Evolutionary conservation across 1,284 basidiomycete species (phyloP).

Genomic region (Ustilago lituana): DNA sequence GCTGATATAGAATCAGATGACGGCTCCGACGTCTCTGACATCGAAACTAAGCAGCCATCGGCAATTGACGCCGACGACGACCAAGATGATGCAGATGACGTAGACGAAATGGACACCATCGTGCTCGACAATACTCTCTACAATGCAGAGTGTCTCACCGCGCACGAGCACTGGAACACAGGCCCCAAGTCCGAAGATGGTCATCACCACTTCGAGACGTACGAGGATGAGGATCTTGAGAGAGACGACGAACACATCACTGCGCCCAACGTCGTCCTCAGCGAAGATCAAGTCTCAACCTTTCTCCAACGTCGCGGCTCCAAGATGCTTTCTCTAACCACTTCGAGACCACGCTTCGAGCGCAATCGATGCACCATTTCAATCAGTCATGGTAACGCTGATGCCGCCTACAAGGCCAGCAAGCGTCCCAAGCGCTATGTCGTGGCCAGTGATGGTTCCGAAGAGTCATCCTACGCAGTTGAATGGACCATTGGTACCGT

Average conservation of each 20-base stretch:
- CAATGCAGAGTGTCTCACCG: slow-evolving; percentile 58
- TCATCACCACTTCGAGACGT: slow-evolving; percentile 40
- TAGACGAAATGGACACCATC: slow-evolving; percentile 45
- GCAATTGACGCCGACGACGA: slow-evolving; percentile 10
- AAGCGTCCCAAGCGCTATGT: slow-evolving; percentile 80
- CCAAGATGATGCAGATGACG: slow-evolving; percentile 33
- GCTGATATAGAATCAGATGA: slow-evolving; percentile 40
- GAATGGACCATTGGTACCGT: slow-evolving; percentile 87
- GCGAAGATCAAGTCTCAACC: slow-evolving; percentile 36
- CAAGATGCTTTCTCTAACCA: slow-evolving; percentile 39
- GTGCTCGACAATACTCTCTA: slow-evolving; percentile 60
- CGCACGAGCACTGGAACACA: slow-evolving; percentile 51
- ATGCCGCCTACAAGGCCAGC: slow-evolving; percentile 67
- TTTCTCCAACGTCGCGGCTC: slow-evolving; percentile 34
- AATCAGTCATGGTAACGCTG: slow-evolving; percentile 74
- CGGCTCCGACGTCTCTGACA: slow-evolving; percentile 15
- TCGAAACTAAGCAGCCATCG: slow-evolving; percentile 7
- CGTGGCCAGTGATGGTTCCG: slow-evolving; percentile 90
- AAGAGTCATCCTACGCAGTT: slow-evolving; percentile 68
- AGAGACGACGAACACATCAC: slow-evolving; percentile 43
- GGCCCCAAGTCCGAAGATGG: slow-evolving; percentile 28
- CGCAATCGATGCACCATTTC: slow-evolving; percentile 91
- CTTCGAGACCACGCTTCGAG: slow-evolving; percentile 78
- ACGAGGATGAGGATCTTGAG: slow-evolving; percentile 39
- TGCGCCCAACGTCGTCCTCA: slow-evolving; percentile 45